Evolutionary conservation across 164 flowering plant genomes (phyloP).

Genomic region (Vitis rupestris): DNA sequence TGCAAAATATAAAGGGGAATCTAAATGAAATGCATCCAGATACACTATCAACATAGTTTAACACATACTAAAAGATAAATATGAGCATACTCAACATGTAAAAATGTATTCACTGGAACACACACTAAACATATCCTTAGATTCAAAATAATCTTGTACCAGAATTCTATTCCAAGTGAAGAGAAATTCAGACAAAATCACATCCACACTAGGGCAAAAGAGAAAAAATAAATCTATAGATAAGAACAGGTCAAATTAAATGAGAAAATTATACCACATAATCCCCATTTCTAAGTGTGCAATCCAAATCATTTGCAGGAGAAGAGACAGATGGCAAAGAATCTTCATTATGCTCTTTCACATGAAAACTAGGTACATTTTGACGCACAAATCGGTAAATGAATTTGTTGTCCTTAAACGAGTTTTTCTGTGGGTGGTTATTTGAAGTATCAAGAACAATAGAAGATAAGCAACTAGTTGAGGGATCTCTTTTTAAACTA

Average conservation of each 20-base stretch:
- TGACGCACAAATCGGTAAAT: conserved; percentile 66
- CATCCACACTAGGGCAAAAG: background rate
- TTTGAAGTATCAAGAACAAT: conserved; percentile 67
- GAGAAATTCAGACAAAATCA: background rate
- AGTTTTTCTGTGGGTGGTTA: conserved; percentile 28
- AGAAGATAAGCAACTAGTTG: conserved; percentile 45
- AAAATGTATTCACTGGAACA: background rate
- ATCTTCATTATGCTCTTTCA: conserved; percentile 23
- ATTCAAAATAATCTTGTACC: background rate
- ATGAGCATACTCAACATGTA: background rate
- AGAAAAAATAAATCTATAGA: background rate
- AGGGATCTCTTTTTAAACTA: conserved; percentile 29
- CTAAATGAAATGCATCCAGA: too few species aligned
- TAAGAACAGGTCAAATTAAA: background rate
- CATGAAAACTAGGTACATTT: conserved; percentile 19
- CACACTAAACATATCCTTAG: background rate
- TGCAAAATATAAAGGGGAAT: too few species aligned
- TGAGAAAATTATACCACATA: conserved; percentile 61
- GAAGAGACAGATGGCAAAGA: conserved; percentile 22
- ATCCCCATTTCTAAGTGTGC: conserved; percentile 71
- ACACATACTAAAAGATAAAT: background rate
- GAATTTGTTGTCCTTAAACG: conserved; percentile 44
- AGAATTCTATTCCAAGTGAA: background rate
- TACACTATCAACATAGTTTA: too few species aligned
- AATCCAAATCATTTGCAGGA: conserved; percentile 32